Evolutionary conservation across 1,284 basidiomycete genomes (phyloP), one percentile per base, ranked within the genome.

Genomic region (Trichosporon faecale): DNA sequence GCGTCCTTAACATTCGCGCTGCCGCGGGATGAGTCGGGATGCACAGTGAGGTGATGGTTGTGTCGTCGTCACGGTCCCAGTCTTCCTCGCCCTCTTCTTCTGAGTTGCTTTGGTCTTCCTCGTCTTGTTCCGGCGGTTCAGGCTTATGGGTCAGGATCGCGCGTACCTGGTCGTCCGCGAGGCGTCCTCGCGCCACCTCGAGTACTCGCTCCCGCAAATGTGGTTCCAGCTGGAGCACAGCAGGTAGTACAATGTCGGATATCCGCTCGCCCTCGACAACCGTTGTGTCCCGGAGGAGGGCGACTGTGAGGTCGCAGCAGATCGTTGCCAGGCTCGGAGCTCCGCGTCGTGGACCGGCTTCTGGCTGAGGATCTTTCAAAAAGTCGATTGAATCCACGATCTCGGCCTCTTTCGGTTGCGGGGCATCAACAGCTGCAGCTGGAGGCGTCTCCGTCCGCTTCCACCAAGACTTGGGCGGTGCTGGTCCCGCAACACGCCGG

Each of bases 391-490:
- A 68, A 0, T 33, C 64, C 2, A 9, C 9, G 14, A 71, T 16
- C 55, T 69, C 57, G 3, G 29, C 14, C 18, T 18, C 44, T 1
- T 57, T 64, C n/a, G 49, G 64, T 46, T 57, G 23, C 29, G 23
- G 44, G 4, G n/a, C 52, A 3, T 8, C 49, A 31, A 12, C 63
- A 14, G 64, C 18, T 3, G 27, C 29, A 1, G 55, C 23, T 9
- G 57, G 44, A 9, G 8, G 21, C 37, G 64, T 49, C 18, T 61
- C 25, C 8, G 33, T 21, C 21, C 64, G 27, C 4, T 66, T 31
- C n/a, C 75, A 70, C 80, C 80, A 81, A 2, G 79, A 80, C 2
- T 74, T 76, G 7, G 80, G 80, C 11, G 79, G 78, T 0, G 78
- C 78, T 2, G 80, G 80, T 12, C 80, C 80, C 16, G 80, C 79